Evolutionary conservation across 495 filamentous ascomycete species (phyloP).

Genomic region (Saxophila tyrrhenica): DNA sequence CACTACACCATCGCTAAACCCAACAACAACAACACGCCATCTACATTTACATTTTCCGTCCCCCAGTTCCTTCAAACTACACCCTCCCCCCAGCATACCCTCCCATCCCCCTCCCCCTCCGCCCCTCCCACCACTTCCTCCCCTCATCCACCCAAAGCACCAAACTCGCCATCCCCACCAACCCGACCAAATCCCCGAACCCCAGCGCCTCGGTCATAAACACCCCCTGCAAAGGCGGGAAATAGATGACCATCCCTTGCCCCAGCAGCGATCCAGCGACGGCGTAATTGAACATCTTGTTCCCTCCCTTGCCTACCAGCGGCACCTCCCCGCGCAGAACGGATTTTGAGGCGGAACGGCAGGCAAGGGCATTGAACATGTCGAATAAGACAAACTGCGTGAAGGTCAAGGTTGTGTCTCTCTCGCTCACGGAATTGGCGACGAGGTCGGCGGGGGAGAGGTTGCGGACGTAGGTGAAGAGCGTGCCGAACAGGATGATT

Average conservation of each 20-base stretch:
- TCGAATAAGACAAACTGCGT: slow-evolving; percentile 97
- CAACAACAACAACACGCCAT: not conserved
- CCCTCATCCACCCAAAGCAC: slow-evolving; percentile 94
- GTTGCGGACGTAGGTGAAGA: slow-evolving; percentile 80
- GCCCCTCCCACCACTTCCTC: slow-evolving; percentile 54
- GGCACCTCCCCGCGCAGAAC: slow-evolving; percentile 75
- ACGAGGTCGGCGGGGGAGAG: slow-evolving; percentile 62
- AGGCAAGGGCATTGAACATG: slow-evolving; percentile 96
- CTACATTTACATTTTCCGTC: no score
- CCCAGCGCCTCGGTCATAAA: slow-evolving; percentile 89
- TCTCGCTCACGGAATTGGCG: slow-evolving; percentile 51
- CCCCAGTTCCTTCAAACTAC: no score
- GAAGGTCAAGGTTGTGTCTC: slow-evolving; percentile 98
- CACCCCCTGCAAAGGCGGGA: slow-evolving; percentile 81
- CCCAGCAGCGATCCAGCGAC: slow-evolving; percentile 73
- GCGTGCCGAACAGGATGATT: slow-evolving; percentile 84
- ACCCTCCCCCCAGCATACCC: slow-evolving; percentile 29
- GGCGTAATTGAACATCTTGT: slow-evolving; percentile 92
- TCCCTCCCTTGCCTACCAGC: slow-evolving; percentile 68
- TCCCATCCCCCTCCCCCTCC: slow-evolving; percentile 21
- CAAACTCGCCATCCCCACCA: slow-evolving; percentile 64
- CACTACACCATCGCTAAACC: no score
- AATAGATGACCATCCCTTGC: slow-evolving; percentile 82
- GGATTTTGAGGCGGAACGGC: slow-evolving; percentile 83
- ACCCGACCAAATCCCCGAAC: slow-evolving; percentile 55